Percentiles rank a stretch among this genome's conserved stretches.
Conservation (phyloP, 805 yeast genomes). For the Monosporozyma unispora region DNA sequence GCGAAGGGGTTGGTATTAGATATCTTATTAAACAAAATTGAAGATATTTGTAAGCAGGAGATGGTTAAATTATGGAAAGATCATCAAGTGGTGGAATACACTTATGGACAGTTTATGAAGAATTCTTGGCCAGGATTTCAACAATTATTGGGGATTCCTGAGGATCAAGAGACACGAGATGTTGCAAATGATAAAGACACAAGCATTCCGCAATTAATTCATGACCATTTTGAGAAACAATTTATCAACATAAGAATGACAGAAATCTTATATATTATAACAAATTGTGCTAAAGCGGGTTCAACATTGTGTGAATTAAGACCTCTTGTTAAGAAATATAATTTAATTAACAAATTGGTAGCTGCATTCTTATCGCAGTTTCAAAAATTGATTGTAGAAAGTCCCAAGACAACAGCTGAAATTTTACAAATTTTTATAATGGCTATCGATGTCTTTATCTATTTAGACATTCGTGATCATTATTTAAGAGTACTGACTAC, state of each 20-base stretch:
- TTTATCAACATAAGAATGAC: background rate
- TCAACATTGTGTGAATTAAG: background rate
- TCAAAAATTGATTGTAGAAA: background rate
- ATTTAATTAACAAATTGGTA: background rate
- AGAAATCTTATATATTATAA: background rate
- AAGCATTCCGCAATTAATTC: background rate
- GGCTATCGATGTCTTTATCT: background rate
- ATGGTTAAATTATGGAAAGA: constrained; percentile 15
- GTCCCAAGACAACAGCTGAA: background rate
- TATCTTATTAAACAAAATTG: constrained; percentile 14
- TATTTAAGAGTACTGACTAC: constrained; percentile 66
- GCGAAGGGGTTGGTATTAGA: constrained; percentile 18
- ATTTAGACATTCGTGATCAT: background rate
- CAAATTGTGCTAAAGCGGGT: background rate
- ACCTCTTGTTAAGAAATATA: background rate
- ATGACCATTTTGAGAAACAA: background rate
- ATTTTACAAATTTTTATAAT: background rate
- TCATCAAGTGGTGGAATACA: constrained; percentile 19
- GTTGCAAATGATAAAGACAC: background rate
- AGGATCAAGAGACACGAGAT: background rate
- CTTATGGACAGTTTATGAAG: constrained; percentile 21
- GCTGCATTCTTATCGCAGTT: background rate
- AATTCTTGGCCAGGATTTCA: constrained; percentile 22
- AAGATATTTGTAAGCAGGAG: constrained; percentile 11
- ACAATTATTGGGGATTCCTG: constrained; percentile 26